Percentiles rank a stretch among this genome's conserved stretches.
Conservation (phyloP, 2,329 filamentous ascomycete genomes). For the Fusarium siculi region DNA sequence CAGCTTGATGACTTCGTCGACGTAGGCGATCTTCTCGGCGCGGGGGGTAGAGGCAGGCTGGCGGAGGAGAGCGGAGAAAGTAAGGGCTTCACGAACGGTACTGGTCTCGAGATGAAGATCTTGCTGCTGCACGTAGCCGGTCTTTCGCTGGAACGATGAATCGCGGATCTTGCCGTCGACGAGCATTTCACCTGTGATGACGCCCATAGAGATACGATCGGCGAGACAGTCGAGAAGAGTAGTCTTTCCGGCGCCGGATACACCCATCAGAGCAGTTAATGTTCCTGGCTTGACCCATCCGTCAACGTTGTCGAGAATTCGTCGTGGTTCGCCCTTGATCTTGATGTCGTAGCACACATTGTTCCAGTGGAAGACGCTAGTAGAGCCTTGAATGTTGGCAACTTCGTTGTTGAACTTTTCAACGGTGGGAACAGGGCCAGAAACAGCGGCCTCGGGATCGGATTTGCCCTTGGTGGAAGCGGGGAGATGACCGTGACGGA, state of each 20-base stretch:
- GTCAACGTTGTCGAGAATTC: conserved; percentile 76
- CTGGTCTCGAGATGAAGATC: conserved; percentile 58
- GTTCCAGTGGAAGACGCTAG: conserved; percentile 73
- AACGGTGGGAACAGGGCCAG: conserved; percentile 31
- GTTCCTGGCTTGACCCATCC: conserved; percentile 82
- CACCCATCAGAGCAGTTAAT: conserved; percentile 75
- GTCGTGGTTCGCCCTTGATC: conserved; percentile 71
- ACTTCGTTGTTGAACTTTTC: conserved; percentile 33
- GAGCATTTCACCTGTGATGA: conserved; percentile 75
- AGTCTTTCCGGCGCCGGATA: conserved; percentile 66
- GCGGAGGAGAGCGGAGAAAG: conserved; percentile 56
- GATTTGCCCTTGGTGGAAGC: conserved; percentile 21
- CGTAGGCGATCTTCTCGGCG: conserved; percentile 62
- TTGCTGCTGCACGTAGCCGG: conserved; percentile 76
- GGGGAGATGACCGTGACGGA: conserved; percentile 57
- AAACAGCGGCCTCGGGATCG: conserved; percentile 36
- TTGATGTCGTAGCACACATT: conserved; percentile 80
- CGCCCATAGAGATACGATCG: conserved; percentile 77
- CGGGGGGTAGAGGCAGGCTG: conserved; percentile 57
- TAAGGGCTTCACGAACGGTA: conserved; percentile 60
- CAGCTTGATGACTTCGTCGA: conserved; percentile 64
- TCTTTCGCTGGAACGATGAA: conserved; percentile 75
- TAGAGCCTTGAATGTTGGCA: conserved; percentile 41
- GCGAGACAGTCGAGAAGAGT: conserved; percentile 73
- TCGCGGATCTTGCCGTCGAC: conserved; percentile 75